A percentile compares a stretch with the other conserved stretches of the same genome.
Evolutionary conservation across 208 protist species (phyloP).

Genomic region (Trypanosoma caninum): DNA sequence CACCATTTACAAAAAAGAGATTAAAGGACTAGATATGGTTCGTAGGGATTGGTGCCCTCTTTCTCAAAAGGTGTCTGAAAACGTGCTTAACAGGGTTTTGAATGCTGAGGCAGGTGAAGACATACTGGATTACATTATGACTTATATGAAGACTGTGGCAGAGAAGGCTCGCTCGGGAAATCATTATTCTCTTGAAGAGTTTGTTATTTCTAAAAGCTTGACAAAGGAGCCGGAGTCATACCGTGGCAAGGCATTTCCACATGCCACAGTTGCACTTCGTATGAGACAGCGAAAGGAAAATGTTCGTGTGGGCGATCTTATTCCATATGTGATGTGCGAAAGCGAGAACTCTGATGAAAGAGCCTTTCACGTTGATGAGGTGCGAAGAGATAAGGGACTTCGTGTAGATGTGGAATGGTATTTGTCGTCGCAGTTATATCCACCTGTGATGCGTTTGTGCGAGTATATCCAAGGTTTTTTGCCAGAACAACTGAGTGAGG

Average conservation of each 20-base stretch:
- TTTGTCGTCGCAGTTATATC: constrained; percentile 91
- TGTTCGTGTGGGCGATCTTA: constrained; percentile 93
- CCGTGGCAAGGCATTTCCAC: constrained; percentile 91
- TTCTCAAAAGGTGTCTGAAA: constrained; percentile 90
- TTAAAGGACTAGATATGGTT: constrained; percentile 99
- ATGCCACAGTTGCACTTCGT: constrained; percentile 92
- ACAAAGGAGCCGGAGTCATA: constrained; percentile 97
- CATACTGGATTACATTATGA: constrained; percentile 91
- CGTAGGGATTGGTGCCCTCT: constrained; percentile 99
- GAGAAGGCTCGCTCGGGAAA: constrained; percentile 65
- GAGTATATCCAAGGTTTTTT: constrained; percentile 92
- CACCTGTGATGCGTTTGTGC: constrained; percentile 92
- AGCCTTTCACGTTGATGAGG: constrained; percentile 89
- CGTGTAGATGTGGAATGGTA: constrained; percentile 95
- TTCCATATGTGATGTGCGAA: constrained; percentile 97
- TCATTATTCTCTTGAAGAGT: constrained; percentile 86
- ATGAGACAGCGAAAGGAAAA: constrained; percentile 90
- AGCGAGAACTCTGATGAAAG: constrained; percentile 58
- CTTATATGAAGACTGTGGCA: constrained; percentile 86
- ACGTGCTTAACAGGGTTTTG: constrained; percentile 94
- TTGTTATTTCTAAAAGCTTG: constrained; percentile 97
- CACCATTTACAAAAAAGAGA: constrained; percentile 78
- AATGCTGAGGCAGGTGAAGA: constrained; percentile 76
- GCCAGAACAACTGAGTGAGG: constrained; percentile 75
- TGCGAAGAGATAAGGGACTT: constrained; percentile 46